Conservation (phyloP, 768 basidiomycete genomes). For the Crucibulum laeve region DNA sequence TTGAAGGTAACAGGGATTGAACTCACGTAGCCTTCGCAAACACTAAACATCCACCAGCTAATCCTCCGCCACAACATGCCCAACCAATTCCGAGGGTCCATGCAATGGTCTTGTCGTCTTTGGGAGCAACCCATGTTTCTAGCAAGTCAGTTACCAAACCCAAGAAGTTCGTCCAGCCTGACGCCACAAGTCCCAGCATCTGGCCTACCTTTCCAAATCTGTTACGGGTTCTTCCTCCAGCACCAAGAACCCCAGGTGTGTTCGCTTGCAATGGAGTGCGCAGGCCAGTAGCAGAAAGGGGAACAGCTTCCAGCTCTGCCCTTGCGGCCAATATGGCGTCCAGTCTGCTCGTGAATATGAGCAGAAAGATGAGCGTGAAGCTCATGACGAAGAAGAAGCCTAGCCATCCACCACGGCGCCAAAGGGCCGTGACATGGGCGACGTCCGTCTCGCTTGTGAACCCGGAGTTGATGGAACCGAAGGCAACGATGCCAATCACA, state of each 20-base stretch:
- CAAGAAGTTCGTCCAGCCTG: slow-evolving; percentile 43
- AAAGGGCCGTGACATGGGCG: slow-evolving; percentile 72
- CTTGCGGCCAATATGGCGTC: slow-evolving; percentile 71
- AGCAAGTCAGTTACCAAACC: slow-evolving; percentile 54
- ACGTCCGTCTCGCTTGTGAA: slow-evolving; percentile 72
- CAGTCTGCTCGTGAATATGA: slow-evolving; percentile 67
- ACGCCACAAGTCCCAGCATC: slow-evolving; percentile 25
- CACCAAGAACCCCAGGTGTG: slow-evolving; percentile 2
- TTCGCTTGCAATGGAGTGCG: slow-evolving; percentile 4
- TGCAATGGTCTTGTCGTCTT: slow-evolving; percentile 80
- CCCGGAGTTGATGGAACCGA: slow-evolving; percentile 81
- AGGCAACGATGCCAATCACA: slow-evolving; percentile 84
- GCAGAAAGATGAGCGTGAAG: slow-evolving; percentile 57
- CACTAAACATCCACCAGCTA: slow-evolving; percentile 87
- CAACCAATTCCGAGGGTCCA: slow-evolving; percentile 93
- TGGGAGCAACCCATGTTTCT: slow-evolving; percentile 72
- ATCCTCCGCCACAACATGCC: slow-evolving; percentile 88
- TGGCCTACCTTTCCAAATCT: slow-evolving; percentile 6
- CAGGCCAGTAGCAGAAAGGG: slow-evolving; percentile 35
- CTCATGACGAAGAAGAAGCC: slow-evolving; percentile 82
- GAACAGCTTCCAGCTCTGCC: slow-evolving; percentile 59
- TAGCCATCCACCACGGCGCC: slow-evolving; percentile 89
- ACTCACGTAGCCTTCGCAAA: slow-evolving; percentile 71
- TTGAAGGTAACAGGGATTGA: slow-evolving; percentile 5
- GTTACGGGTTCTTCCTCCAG: slow-evolving; percentile 3